Evolutionary conservation across 805 yeast genomes (phyloP).

Genomic region (Pichia membranifaciens): DNA sequence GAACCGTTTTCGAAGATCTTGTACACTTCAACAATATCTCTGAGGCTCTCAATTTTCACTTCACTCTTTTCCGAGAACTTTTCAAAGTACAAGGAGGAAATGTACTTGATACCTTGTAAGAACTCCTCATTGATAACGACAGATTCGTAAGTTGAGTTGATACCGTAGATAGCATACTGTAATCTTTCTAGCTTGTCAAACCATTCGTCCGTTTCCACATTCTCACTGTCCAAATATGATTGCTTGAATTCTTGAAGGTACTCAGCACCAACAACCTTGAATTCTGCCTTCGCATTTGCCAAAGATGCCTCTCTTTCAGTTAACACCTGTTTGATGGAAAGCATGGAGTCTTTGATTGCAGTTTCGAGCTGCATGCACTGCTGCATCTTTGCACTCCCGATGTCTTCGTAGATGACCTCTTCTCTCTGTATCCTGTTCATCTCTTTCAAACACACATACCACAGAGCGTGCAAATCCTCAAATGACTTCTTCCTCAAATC

Average conservation of each 20-base stretch:
- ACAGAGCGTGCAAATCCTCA: constrained; percentile 83
- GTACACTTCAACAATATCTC: constrained; percentile 33
- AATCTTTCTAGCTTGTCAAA: constrained; percentile 70
- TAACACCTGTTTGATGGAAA: constrained; percentile 78
- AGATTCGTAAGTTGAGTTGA: constrained; percentile 60
- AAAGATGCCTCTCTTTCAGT: constrained; percentile 77
- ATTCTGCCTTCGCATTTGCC: constrained; percentile 48
- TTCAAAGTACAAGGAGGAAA: constrained; percentile 62
- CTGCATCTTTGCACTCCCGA: constrained; percentile 23
- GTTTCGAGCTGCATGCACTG: constrained; percentile 29
- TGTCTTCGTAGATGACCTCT: constrained; percentile 47
- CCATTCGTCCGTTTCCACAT: constrained; percentile 49
- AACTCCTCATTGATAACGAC: constrained; percentile 54
- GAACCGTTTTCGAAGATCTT: constrained; percentile 34
- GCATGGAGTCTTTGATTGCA: constrained; percentile 55
- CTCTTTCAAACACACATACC: constrained; percentile 85
- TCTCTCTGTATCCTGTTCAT: constrained; percentile 77
- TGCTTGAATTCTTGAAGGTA: constrained; percentile 54
- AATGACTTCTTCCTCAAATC: constrained; percentile 88
- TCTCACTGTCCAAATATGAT: constrained; percentile 50
- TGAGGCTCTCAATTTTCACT: constrained; percentile 40
- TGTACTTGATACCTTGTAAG: constrained; percentile 58
- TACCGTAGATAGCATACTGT: constrained; percentile 81
- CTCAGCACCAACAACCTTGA: constrained; percentile 37
- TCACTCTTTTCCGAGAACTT: constrained; percentile 36